These are phyloP conservation scores for Ammopiptanthus mongolicus DNA, from an alignment of 306 rosid species.

Conservation along the genomic window DNA sequence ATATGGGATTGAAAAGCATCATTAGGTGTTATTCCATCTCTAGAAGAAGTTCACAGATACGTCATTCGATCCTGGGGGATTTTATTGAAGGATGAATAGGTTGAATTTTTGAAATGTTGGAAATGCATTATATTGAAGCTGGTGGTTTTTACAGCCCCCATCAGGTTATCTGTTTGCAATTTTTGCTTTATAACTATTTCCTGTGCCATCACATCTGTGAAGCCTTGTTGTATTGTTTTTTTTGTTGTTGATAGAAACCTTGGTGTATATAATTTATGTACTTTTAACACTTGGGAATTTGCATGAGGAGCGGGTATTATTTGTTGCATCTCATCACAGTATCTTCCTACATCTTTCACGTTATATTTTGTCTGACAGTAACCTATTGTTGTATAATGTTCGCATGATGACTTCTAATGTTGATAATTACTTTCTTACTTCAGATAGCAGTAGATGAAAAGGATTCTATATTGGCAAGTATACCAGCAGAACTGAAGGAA, in stretches of 20 bases:
- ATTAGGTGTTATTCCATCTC: neutral
- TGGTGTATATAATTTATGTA: neutral
- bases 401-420: neutral
- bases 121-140: neutral
- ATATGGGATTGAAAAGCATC: neutral
- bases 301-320: neutral
- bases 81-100: neutral
- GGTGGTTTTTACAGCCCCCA: neutral
- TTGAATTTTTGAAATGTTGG: neutral
- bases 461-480: conserved; percentile 65
- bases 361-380: neutral
- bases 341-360: conserved; percentile 11
- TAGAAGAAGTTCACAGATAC: neutral
- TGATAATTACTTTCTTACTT: conserved; percentile 9
- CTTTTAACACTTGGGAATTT: neutral
- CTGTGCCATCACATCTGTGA: neutral
- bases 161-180: neutral
- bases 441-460: conserved; percentile 78
- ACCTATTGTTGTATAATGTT: neutral
- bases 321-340: neutral
- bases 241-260: neutral
- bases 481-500: conserved; percentile 65
- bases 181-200: neutral
- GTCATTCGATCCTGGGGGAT: neutral
- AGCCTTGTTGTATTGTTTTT: neutral